phyloP scores from a whole-genome alignment of 1,284 basidiomycete species.

The Rhizoctonia solani region DNA sequence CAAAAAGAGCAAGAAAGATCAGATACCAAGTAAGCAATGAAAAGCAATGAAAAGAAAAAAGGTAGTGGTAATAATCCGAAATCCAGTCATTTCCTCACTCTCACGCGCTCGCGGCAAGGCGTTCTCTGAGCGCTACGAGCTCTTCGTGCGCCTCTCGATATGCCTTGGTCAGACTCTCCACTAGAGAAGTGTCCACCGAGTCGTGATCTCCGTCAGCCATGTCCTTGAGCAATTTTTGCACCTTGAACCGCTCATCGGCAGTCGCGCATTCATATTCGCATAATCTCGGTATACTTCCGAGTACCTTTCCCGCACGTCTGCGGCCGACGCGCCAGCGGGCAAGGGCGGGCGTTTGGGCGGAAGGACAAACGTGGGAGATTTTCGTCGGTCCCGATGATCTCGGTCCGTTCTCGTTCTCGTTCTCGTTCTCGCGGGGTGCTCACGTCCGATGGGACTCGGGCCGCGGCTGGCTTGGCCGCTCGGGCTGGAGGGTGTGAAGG shows the following conservation, averaged over 20 bases:
- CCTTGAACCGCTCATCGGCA: conserved; percentile 8
- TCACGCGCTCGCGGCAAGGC: not conserved
- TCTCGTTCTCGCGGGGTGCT: conserved; percentile 20
- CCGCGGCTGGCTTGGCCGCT: not conserved
- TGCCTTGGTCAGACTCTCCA: conserved; percentile 29
- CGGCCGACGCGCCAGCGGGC: conserved; percentile 3
- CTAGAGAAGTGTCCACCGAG: not conserved
- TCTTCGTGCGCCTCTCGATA: conserved; percentile 30
- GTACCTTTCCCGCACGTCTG: conserved; percentile 23
- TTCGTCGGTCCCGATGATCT: too few relatives aligned
- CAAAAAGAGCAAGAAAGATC: too few relatives aligned
- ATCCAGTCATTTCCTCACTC: not conserved
- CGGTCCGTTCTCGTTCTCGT: conserved; percentile 22
- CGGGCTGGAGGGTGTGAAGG: not conserved
- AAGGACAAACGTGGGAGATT: conserved; percentile 1
- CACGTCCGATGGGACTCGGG: conserved; percentile 5
- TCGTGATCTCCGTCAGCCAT: conserved; percentile 22
- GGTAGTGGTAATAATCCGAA: not conserved
- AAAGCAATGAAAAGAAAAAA: not conserved
- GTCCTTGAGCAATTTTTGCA: conserved; percentile 14
- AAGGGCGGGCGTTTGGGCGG: conserved; percentile 21
- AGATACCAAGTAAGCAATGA: too few relatives aligned
- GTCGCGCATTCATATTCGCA: not conserved
- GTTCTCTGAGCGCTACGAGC: conserved; percentile 15
- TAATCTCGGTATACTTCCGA: conserved; percentile 25